Evolutionary conservation across 2,329 filamentous ascomycete species (phyloP).

Genomic region (Pochonia chlamydosporia): DNA sequence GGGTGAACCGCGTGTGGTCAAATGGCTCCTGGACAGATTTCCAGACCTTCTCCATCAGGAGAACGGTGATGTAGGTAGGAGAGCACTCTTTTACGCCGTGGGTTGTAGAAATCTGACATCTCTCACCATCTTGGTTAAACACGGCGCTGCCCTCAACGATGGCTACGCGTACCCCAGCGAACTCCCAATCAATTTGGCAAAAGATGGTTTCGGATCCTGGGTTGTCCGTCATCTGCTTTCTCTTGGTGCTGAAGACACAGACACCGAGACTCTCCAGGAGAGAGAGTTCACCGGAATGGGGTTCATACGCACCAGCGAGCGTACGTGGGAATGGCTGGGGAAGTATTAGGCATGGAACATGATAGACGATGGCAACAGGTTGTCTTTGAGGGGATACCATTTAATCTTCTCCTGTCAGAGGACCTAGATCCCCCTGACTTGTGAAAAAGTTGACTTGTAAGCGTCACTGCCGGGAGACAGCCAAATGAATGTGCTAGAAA

Average conservation of each 20-base stretch:
- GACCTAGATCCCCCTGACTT: too few species aligned
- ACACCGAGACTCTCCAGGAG: neutral
- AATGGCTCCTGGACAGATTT: neutral
- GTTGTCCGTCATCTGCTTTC: slow-evolving; percentile 1
- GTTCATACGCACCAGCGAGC: neutral
- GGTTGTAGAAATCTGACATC: neutral
- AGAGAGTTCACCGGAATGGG: neutral
- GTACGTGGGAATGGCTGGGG: slow-evolving; percentile 3
- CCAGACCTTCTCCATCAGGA: neutral
- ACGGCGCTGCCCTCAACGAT: neutral
- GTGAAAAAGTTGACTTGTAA: too few species aligned
- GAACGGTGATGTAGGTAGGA: neutral
- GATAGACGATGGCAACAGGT: neutral
- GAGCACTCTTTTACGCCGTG: neutral
- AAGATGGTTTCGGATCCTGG: neutral
- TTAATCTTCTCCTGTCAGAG: too few species aligned
- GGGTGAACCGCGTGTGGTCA: neutral
- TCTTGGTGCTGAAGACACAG: neutral
- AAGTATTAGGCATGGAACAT: slow-evolving; percentile 1
- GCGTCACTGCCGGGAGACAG: too few species aligned
- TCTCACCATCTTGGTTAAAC: neutral
- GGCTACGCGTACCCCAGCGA: neutral
- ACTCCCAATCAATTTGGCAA: neutral
- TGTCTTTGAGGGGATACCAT: too few species aligned
- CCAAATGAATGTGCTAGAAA: too few species aligned